These are phyloP conservation scores for Phytopythium montanum DNA, from an alignment of 352 stramenopile species.

Conservation along the genomic window DNA sequence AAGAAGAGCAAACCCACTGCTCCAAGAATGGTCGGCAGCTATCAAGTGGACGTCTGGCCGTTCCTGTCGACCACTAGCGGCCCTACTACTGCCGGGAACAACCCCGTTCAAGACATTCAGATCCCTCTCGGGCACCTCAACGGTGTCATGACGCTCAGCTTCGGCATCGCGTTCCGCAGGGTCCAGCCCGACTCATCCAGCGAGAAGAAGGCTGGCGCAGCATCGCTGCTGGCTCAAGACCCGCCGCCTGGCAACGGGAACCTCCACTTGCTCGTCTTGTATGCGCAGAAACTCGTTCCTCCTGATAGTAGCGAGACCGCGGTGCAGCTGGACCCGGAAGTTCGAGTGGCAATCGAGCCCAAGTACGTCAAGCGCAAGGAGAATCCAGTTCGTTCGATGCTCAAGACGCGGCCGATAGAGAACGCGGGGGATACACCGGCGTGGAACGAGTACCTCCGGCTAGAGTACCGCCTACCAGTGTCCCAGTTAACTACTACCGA, in stretches of 20 bases:
- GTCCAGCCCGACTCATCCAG: not conserved
- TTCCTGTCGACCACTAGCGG: conserved; percentile 3
- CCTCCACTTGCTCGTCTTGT: conserved; percentile 37
- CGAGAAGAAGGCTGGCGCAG: not conserved
- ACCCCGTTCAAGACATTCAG: not conserved
- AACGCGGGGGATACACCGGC: conserved; percentile 29
- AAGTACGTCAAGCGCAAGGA: conserved; percentile 52
- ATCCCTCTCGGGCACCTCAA: conserved; percentile 17
- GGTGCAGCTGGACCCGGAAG: conserved; percentile 45
- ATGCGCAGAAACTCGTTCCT: conserved; percentile 32
- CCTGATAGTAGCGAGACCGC: conserved; percentile 17
- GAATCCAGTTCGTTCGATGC: conserved; percentile 38
- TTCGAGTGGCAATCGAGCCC: conserved; percentile 40
- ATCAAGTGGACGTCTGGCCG: conserved; percentile 23
- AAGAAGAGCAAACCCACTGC: conserved; percentile 10
- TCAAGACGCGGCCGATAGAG: conserved; percentile 48
- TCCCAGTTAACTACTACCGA: not conserved
- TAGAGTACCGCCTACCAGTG: conserved; percentile 27
- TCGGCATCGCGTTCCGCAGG: conserved; percentile 15
- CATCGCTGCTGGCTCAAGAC: not conserved
- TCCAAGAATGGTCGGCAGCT: conserved; percentile 21
- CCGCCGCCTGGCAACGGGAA: conserved; percentile 24
- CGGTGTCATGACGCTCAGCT: conserved; percentile 26
- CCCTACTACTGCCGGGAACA: not conserved
- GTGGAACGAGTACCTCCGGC: conserved; percentile 49